A percentile compares a stretch with the other conserved stretches of the same genome.
Evolutionary conservation across 129 eudicot genomes (phyloP).

Genomic region (Tagetes patula): DNA sequence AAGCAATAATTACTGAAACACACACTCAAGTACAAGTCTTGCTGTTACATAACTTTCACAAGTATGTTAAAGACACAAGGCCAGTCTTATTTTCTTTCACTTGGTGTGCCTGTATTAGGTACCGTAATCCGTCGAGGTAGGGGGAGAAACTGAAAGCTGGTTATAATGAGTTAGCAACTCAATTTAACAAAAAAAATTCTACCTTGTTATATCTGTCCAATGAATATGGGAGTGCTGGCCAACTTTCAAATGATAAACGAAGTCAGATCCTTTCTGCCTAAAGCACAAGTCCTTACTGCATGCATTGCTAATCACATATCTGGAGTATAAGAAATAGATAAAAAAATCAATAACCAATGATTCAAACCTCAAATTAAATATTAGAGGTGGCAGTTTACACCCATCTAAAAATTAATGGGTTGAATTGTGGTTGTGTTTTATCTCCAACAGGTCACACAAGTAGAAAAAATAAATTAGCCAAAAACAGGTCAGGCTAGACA

Average conservation of each 20-base stretch:
- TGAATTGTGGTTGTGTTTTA: background rate
- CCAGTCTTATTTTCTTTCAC: background rate
- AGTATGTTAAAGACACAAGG: background rate
- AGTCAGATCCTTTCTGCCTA: slow-evolving; percentile 87
- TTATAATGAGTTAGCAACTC: background rate
- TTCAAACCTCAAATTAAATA: background rate
- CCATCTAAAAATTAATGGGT: background rate
- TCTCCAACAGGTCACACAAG: background rate
- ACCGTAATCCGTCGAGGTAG: background rate
- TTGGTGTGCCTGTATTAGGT: background rate
- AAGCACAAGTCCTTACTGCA: slow-evolving; percentile 76
- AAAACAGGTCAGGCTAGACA: background rate
- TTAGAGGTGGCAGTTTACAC: background rate
- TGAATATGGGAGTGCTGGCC: slow-evolving; percentile 79
- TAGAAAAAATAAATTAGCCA: background rate
- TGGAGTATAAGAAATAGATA: slow-evolving; percentile 32
- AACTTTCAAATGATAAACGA: slow-evolving; percentile 45
- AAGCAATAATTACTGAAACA: slow-evolving; percentile 11
- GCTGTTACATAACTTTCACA: background rate
- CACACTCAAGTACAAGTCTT: background rate
- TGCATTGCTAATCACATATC: slow-evolving; percentile 92
- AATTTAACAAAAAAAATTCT: background rate
- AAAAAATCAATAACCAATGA: slow-evolving; percentile 1
- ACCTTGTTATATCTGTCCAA: slow-evolving; percentile 80
- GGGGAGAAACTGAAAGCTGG: background rate